Evolutionary conservation across 495 filamentous ascomycete species (phyloP).

Genomic region (Penicillium silybi): DNA sequence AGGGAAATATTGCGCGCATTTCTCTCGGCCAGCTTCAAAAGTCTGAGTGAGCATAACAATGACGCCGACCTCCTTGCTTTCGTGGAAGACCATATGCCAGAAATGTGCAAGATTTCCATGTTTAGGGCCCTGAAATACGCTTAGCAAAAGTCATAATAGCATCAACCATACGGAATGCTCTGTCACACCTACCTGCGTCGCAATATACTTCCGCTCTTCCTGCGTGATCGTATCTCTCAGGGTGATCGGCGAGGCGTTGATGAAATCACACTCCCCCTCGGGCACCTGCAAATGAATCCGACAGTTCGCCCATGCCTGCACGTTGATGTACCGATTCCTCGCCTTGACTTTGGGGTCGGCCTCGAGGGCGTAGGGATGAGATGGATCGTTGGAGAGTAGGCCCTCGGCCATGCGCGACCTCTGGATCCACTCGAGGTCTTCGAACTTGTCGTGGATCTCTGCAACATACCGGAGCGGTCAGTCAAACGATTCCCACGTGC

Average conservation of each 20-base stretch:
- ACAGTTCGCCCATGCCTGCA: conserved; percentile 81
- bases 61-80: conserved; percentile 72
- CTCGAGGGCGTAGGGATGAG: conserved; percentile 50
- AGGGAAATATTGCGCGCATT: conserved; percentile 92
- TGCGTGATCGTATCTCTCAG: conserved; percentile 54
- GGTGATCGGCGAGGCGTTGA: conserved; percentile 89
- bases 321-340: conserved; percentile 80
- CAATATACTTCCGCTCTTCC: conserved; percentile 58
- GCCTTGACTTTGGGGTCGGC: conserved; percentile 43
- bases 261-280: conserved; percentile 78
- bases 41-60: conserved; percentile 96
- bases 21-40: conserved; percentile 74
- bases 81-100: conserved; percentile 95
- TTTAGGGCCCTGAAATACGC: conserved; percentile 70
- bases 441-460: conserved; percentile 48
- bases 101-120: conserved; percentile 64
- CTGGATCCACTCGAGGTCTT: conserved; percentile 48
- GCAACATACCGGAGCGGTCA: conserved; percentile 16
- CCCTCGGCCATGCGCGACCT: conserved; percentile 35
- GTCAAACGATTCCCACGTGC: conserved; percentile 19
- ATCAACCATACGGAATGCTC: conserved; percentile 14
- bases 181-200: conserved; percentile 55
- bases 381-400: conserved; percentile 32
- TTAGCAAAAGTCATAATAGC: background rate
- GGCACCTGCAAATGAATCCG: conserved; percentile 81